Percentiles rank a stretch among this genome's conserved stretches.
These are phyloP conservation scores for Penicillium rolfsii DNA, from an alignment of 2,329 filamentous ascomycete species.

Conservation along the genomic window DNA sequence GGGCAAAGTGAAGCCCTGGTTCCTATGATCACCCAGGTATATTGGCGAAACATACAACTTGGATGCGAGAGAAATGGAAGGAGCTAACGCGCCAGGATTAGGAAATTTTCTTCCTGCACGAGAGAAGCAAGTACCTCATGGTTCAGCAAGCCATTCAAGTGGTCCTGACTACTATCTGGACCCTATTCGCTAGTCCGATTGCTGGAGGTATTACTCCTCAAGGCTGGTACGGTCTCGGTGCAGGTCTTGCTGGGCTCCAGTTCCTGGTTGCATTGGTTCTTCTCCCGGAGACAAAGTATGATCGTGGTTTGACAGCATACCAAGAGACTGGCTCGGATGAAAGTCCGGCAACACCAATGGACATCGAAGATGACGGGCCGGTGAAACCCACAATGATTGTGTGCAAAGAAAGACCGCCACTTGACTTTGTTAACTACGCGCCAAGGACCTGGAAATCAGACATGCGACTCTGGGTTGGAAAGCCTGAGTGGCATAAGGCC, in stretches of 20 bases:
- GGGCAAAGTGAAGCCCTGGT: conserved; percentile 50
- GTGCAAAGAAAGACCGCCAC: conserved; percentile 21
- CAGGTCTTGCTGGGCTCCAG: conserved; percentile 38
- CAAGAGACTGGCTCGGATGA: conserved; percentile 31
- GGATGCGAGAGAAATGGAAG: not conserved
- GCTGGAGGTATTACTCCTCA: conserved; percentile 46
- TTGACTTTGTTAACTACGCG: conserved; percentile 44
- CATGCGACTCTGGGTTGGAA: conserved; percentile 47
- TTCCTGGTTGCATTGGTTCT: conserved; percentile 45
- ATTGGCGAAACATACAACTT: not conserved
- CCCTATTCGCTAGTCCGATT: conserved; percentile 49
- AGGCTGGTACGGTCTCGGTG: conserved; percentile 51
- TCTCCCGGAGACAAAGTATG: conserved; percentile 51
- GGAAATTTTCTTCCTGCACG: conserved; percentile 51
- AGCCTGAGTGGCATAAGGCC: conserved; percentile 43
- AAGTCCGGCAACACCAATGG: conserved; percentile 20
- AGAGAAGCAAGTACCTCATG: conserved; percentile 46
- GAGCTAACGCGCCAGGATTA: not conserved
- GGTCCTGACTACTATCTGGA: conserved; percentile 43
- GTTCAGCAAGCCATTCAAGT: conserved; percentile 49
- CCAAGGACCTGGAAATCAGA: conserved; percentile 43
- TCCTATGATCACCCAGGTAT: conserved; percentile 46
- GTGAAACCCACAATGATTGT: conserved; percentile 17
- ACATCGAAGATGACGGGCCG: not conserved
- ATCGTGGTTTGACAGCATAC: conserved; percentile 43